Base-by-base conservation (phyloP, 345 rosid genomes). In the Eucalyptus coolabah region DNA sequence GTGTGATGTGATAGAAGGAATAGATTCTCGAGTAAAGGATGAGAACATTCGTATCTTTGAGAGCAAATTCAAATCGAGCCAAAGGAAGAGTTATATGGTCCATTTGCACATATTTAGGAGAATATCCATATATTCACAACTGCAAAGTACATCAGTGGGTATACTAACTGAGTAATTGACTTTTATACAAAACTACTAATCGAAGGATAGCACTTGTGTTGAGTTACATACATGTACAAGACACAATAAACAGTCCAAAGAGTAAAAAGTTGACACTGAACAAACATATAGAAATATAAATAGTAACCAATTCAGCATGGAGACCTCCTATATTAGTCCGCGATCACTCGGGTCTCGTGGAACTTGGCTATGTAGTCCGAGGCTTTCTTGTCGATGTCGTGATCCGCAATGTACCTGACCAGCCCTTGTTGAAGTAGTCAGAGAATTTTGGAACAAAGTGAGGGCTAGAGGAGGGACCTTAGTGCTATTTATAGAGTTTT, bases 321-420 rank as follows among this genome's bases (percentile, higher is more conserved):
- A 13, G 47, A 3, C 45, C 89, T 92, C 69, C 90, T 85, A 47
- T 90, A 80, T 30, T 91, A 89, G 88, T 90, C 92, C 14, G 92
- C 69, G 86, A 90, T 12, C 45, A 15, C 90, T 45, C 89, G 92
- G 88, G 92, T 93, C 45, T 91, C 91, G 50, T 92, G 95, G 89
- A 94, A 93, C 91, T 93, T 95, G 83, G 92, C 92, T 12, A 94
- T 95, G 88, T 92, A 93, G 72, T 89, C 93, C 17, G 93, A 90
- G 42, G 96, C 95, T 90, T 89, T 94, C 42, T 93, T 87, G 90
- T 94, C 95, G 32, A 95, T 93, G n/a, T 94, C 95, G 23, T 94
- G 94, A 83, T 92, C 93, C 7, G 92, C 95, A 19, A 93, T 94
- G 91, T 93, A 91, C 45, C n/a, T n/a, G n/a, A n/a, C n/a, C 83